Base-by-base conservation (phyloP, 225 moss, liverwort and hornwort genomes). In the Straminergon stramineum region DNA sequence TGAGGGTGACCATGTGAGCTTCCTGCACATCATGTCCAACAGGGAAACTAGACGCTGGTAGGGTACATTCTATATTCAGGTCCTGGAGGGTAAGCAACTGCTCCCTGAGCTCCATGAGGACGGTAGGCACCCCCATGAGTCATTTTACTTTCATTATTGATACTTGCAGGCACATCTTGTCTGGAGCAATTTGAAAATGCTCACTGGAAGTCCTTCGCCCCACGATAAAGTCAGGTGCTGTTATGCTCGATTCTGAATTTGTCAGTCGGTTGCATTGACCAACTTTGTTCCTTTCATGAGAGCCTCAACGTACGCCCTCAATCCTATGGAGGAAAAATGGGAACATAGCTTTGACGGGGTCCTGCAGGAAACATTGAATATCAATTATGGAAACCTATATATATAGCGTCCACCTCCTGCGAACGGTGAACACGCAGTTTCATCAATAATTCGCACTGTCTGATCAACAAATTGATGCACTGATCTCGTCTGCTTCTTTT, bases 221-320 rank as follows among this genome's bases (percentile, higher is more conserved):
- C 81, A 57, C 77, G 85, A 88, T 53, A 64, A 84, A 90, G 67
- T 65, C 75, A 75, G 63, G 81, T 55, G 76, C 81, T 76, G 82
- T 68, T 62, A 75, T 43, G 78, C 88, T 88, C 85, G 78, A 70
- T 77, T 78, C 88, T 85, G 86, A 58, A 81, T 51, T 84, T 85
- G 64, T 90, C 86, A 92, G 92, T 56, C 85, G 57, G 60, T 79
- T 89, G 73, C 67, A 91, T 86, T 79, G 97, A 95, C 97, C 94
- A 89, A 32, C 61, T 83, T 89, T 64, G 89, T 74, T 92, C 94
- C 94, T 83, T 90, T 92, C 95, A 92, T 95, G 53, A 98, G 93
- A 83, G 91, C 92, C 88, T 94, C 94, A 34, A 96, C 90, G 88
- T 93, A 69, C 68, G 56, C 43, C 60, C 80, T 80, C 17, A 17